phyloP scores from a whole-genome alignment of 345 rosid genomes.

The Firmiana major region DNA sequence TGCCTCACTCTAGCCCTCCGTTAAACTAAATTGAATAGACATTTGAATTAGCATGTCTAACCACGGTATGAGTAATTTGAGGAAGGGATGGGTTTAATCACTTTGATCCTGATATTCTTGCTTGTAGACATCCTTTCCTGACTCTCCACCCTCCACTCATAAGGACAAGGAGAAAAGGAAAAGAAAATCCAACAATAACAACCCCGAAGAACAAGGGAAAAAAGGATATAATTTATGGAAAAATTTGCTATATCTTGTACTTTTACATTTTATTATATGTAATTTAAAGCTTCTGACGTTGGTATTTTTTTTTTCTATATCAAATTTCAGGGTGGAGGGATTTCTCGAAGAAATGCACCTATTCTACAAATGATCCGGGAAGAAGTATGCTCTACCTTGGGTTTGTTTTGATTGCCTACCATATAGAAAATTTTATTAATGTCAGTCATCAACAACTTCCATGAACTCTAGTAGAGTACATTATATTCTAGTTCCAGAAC shows the following conservation, averaged over 20 bases:
- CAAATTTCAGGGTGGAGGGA: conserved; percentile 73
- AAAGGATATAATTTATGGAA: background rate
- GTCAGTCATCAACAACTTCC: background rate
- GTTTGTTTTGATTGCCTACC: background rate
- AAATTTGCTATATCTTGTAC: background rate
- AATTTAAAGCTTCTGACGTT: background rate
- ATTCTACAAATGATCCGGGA: conserved; percentile 69
- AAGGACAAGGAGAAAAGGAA: background rate
- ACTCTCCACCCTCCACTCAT: background rate
- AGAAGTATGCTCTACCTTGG: conserved; percentile 44
- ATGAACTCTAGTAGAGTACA: background rate
- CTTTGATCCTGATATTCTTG: background rate
- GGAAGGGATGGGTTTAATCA: background rate
- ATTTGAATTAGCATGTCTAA: background rate
- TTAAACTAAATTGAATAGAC: background rate
- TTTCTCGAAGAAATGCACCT: conserved; percentile 90
- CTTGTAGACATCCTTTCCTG: background rate
- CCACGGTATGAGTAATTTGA: background rate
- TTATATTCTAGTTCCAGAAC: background rate
- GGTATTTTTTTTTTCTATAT: conserved; percentile 5
- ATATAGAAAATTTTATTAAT: background rate
- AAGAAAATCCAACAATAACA: background rate
- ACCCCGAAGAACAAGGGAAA: background rate
- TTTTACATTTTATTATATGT: background rate
- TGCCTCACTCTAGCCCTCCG: background rate